Percentiles rank a stretch among this genome's conserved stretches.
Conservation (phyloP, 345 rosid species). For the Reutealis trisperma region DNA sequence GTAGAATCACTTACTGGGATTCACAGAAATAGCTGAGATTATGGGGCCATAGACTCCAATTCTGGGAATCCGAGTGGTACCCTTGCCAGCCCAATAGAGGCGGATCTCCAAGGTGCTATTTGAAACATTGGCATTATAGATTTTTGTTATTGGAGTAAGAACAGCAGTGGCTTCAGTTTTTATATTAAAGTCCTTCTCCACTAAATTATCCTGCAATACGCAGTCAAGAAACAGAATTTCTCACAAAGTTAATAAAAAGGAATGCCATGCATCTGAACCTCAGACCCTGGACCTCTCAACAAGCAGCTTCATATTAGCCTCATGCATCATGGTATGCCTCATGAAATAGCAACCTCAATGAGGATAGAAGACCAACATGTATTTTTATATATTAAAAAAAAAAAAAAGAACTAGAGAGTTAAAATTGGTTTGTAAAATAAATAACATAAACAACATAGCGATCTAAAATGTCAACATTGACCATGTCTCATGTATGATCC, state of each 20-base stretch:
- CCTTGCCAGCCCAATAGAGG: slow-evolving; percentile 19
- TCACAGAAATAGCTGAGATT: slow-evolving; percentile 16
- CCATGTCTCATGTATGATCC: too few relatives aligned
- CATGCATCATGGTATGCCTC: too few relatives aligned
- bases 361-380: too few relatives aligned
- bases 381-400: too few relatives aligned
- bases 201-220: background rate
- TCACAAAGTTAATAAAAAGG: background rate
- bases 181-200: slow-evolving; percentile 18
- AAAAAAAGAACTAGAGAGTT: too few relatives aligned
- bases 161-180: background rate
- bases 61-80: slow-evolving; percentile 14
- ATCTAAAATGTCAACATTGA: too few relatives aligned
- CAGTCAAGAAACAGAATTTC: background rate
- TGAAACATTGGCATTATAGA: background rate
- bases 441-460: too few relatives aligned
- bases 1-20: slow-evolving; percentile 10
- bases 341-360: too few relatives aligned
- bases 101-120: slow-evolving; percentile 11
- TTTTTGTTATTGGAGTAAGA: background rate
- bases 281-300: too few relatives aligned
- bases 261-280: background rate
- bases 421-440: too few relatives aligned
- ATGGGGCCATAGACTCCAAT: slow-evolving; percentile 16
- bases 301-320: too few relatives aligned